Evolutionary conservation across 352 stramenopile genomes (phyloP).

Genomic region (Globisporangium radiosum): DNA sequence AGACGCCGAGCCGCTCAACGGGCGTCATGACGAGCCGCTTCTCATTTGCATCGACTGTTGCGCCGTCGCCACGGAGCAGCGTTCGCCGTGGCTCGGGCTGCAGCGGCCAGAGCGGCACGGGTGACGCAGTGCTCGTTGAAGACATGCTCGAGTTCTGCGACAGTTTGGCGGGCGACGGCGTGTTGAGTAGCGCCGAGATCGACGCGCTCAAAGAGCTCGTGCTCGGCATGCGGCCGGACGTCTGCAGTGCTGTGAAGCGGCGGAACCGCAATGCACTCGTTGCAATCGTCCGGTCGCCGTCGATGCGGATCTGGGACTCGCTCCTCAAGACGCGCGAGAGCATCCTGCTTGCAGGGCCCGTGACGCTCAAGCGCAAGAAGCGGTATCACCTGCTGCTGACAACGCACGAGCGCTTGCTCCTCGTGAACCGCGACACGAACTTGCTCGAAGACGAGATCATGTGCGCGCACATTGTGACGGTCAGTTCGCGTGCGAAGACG

Average conservation of each 20-base stretch:
- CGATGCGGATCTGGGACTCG: constrained; percentile 80
- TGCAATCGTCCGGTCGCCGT: constrained; percentile 71
- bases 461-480: constrained; percentile 82
- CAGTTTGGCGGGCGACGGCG: constrained; percentile 35
- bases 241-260: constrained; percentile 68
- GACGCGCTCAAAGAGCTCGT: constrained; percentile 79
- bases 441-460: constrained; percentile 87
- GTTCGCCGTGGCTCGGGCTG: constrained; percentile 35
- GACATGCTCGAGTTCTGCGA: constrained; percentile 87
- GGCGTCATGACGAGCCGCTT: constrained; percentile 52
- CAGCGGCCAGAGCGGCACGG: constrained; percentile 41
- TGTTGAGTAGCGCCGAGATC: constrained; percentile 57
- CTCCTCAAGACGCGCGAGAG: constrained; percentile 79
- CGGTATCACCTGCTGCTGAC: constrained; percentile 79
- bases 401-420: constrained; percentile 77
- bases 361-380: constrained; percentile 82
- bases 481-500: constrained; percentile 75
- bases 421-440: constrained; percentile 87
- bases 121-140: constrained; percentile 61
- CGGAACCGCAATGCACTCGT: constrained; percentile 82
- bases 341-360: constrained; percentile 70
- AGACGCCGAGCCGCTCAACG: constrained; percentile 49
- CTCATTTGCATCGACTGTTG: constrained; percentile 67
- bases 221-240: constrained; percentile 60
- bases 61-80: constrained; percentile 44